Conservation (phyloP, 495 filamentous ascomycete genomes). For the Margaritispora aquatica region DNA sequence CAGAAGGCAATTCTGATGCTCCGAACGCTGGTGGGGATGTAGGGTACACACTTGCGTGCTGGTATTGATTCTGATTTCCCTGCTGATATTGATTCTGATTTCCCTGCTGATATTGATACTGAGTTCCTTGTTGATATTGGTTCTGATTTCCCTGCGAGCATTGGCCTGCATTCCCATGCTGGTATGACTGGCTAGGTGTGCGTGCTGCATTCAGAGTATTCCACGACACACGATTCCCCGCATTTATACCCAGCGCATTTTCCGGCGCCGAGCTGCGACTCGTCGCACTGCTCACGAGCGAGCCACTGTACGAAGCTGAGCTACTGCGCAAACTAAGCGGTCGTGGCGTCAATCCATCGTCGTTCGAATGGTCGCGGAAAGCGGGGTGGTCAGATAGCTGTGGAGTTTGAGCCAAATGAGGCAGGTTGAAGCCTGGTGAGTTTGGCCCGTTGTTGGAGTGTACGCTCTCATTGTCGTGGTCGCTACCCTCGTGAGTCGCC, state of each 20-base stretch:
- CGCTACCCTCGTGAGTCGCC: constrained; percentile 1
- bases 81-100: background rate
- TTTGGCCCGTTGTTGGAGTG: background rate
- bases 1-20: background rate
- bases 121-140: no score
- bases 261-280: background rate
- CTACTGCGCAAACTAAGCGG: constrained; percentile 10
- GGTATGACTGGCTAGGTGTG: background rate
- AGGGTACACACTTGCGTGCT: background rate
- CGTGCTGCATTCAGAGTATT: background rate
- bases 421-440: background rate
- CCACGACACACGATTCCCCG: constrained; percentile 12
- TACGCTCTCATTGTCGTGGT: background rate
- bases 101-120: background rate
- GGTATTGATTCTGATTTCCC: background rate
- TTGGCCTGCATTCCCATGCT: background rate
- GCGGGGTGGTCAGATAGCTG: constrained; percentile 2
- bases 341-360: background rate
- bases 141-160: no score
- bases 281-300: background rate
- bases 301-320: background rate
- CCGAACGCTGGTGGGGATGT: background rate
- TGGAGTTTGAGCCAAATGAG: background rate
- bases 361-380: background rate
- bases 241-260: background rate